A percentile compares a stretch with the other conserved stretches of the same genome.
These are phyloP conservation scores for Pythium myriotylum DNA, from an alignment of 352 stramenopile genomes.

Conservation along the genomic window DNA sequence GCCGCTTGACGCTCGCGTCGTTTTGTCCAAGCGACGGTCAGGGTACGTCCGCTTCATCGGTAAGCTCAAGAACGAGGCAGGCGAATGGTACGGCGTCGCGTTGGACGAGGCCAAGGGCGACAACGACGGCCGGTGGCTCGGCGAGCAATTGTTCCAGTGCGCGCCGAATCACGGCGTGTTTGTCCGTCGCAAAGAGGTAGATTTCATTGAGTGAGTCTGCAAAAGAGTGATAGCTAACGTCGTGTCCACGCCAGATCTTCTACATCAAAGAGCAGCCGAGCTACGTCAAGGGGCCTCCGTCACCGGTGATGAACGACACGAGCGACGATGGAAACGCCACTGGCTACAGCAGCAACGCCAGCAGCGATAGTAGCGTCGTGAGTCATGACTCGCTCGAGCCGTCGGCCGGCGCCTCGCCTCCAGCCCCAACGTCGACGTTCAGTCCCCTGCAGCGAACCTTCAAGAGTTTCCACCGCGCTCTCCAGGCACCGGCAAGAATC, in stretches of 20 bases:
- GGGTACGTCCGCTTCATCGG: conserved; percentile 66
- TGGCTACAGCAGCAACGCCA: conserved; percentile 1
- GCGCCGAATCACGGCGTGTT: conserved; percentile 54
- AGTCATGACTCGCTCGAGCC: conserved; percentile 15
- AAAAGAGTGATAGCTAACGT: neutral
- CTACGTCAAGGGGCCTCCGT: conserved; percentile 44
- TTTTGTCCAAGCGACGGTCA: conserved; percentile 55
- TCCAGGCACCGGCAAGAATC: conserved; percentile 23
- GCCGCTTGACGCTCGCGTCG: conserved; percentile 54
- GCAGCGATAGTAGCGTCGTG: conserved; percentile 12
- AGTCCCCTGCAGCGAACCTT: conserved; percentile 55
- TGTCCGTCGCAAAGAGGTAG: conserved; percentile 60
- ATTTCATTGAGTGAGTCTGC: neutral
- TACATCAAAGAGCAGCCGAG: conserved; percentile 45
- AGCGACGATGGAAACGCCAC: conserved; percentile 37
- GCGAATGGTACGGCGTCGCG: conserved; percentile 72
- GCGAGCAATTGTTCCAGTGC: conserved; percentile 61
- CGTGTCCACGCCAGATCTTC: conserved; percentile 33
- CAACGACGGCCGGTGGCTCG: conserved; percentile 47
- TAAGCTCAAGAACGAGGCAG: conserved; percentile 52
- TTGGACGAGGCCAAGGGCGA: conserved; percentile 69
- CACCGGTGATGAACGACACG: conserved; percentile 38
- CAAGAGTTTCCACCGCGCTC: conserved; percentile 53
- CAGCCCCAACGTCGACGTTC: neutral
- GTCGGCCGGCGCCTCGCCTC: neutral